Conservation (phyloP, 306 rosid species). For the Spatholobus suberectus region DNA sequence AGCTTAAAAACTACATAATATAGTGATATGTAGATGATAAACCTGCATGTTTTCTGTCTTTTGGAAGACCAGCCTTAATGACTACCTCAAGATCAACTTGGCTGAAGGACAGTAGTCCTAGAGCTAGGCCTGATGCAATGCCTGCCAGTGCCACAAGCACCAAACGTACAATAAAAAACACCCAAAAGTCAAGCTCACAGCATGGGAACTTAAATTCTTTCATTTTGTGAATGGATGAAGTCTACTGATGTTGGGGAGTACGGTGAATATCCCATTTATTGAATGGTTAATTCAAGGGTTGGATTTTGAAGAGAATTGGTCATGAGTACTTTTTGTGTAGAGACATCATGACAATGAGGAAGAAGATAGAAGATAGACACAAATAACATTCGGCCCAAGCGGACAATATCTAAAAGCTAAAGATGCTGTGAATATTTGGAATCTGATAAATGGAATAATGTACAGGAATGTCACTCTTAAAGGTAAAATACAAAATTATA, state of each 20-base stretch:
- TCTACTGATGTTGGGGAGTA: not conserved
- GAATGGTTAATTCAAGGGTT: not conserved
- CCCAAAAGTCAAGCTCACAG: conserved; percentile 63
- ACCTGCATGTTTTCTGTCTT: conserved; percentile 74
- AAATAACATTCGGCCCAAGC: conserved; percentile 14
- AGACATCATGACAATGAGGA: conserved; percentile 24
- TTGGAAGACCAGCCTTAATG: conserved; percentile 63
- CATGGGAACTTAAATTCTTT: conserved; percentile 50
- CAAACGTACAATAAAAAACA: conserved; percentile 45
- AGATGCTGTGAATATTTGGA: not conserved
- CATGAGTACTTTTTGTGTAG: conserved; percentile 16
- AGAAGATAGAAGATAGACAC: conserved; percentile 23
- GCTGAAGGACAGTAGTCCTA: conserved; percentile 75
- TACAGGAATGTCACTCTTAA: not conserved
- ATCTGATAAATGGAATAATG: not conserved
- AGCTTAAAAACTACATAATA: not conserved
- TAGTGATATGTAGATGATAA: not conserved
- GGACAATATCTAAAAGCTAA: not conserved
- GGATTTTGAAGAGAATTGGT: conserved; percentile 10
- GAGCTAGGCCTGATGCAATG: conserved; percentile 72
- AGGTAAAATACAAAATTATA: not conserved
- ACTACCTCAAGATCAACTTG: conserved; percentile 85
- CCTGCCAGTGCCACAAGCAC: conserved; percentile 66
- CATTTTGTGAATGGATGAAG: conserved; percentile 34
- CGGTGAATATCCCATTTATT: conserved; percentile 13